phyloP scores from a whole-genome alignment of 345 rosid genomes.

The Crucihimalaya himalaica region DNA sequence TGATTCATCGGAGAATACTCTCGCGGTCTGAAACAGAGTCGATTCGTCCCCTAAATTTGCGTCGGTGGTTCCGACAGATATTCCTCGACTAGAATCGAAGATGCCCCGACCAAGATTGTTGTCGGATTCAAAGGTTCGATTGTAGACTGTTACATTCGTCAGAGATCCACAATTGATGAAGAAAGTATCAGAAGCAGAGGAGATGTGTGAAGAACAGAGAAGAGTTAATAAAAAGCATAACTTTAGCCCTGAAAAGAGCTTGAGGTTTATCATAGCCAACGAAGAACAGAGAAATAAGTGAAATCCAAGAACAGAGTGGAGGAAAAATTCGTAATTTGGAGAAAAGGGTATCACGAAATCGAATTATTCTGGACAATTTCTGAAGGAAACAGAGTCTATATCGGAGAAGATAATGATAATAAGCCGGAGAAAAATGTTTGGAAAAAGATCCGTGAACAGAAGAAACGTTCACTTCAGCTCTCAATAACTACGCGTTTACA shows the following conservation, averaged over 20 bases:
- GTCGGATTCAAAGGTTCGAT: conserved; percentile 57
- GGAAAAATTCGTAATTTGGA: background rate
- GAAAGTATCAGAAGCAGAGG: conserved; percentile 56
- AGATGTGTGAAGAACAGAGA: conserved; percentile 37
- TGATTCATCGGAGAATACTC: conserved; percentile 51
- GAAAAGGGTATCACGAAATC: conserved; percentile 15
- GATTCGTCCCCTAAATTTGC: conserved; percentile 40
- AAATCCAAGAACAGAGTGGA: background rate
- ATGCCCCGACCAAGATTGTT: conserved; percentile 18
- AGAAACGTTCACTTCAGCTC: background rate
- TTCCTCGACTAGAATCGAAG: conserved; percentile 36
- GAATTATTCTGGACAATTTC: background rate
- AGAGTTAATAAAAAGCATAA: conserved; percentile 41
- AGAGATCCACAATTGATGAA: conserved; percentile 75
- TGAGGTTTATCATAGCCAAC: conserved; percentile 42
- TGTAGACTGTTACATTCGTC: conserved; percentile 44
- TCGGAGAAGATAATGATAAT: background rate
- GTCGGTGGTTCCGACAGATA: conserved; percentile 32
- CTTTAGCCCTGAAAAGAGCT: conserved; percentile 6
- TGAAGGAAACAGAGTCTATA: background rate
- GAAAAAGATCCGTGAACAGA: background rate
- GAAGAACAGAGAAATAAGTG: conserved; percentile 7
- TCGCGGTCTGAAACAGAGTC: conserved; percentile 58
- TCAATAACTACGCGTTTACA: conserved; percentile 26
- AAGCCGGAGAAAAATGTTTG: background rate